Evolutionary conservation across 495 filamentous ascomycete species (phyloP), one percentile per base, ranked within the genome.

Genomic region (Penicillium paradoxum): DNA sequence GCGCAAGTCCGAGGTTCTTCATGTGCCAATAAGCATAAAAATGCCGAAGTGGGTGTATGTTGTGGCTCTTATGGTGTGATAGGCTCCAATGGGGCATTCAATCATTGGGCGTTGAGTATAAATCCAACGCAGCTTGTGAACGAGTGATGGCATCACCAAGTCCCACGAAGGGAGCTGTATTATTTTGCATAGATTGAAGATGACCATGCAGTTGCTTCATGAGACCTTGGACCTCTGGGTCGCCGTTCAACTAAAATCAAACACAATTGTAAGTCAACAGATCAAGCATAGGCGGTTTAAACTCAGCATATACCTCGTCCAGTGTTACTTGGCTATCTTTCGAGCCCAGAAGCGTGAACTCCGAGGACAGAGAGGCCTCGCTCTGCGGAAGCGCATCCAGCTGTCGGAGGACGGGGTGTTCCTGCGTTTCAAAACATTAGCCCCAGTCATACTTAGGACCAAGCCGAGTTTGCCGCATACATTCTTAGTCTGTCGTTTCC

Each of bases 151-250:
- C 79, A 36, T 80, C 76, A 11, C 65, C 58, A 38, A 85, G 69
- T 3, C 75, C 82, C 7, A 68, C 49, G 11, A 84, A 67, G 25
- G 79, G 76, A n/a, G 67, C 70, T 2, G 71, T 66, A 54, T 83
- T 84, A 42, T 63, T 74, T 48, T 79, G 73, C 70, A 86, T 77
- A 25, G 75, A 82, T 54, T 77, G 74, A 21, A 85, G 66, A 63
- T 84, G 82, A 37, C 73, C 70, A 42, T 74, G 67, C 10, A 86
- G 63, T 55, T 83, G 77, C 46, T 65, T 69, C 47, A 76, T 56
- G 27, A 78, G 44, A 10, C 33, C 52, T 6, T 50, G 51, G 9
- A 68, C 52, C n/a, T 72, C 70, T 0, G 72, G 68, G 45, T 78
- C 73, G 13, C 56, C 39, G n/a, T 73, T 69, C 37, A 75, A 62